Base-by-base conservation (phyloP, 75 land plant genomes). In the Larix kaempferi region DNA sequence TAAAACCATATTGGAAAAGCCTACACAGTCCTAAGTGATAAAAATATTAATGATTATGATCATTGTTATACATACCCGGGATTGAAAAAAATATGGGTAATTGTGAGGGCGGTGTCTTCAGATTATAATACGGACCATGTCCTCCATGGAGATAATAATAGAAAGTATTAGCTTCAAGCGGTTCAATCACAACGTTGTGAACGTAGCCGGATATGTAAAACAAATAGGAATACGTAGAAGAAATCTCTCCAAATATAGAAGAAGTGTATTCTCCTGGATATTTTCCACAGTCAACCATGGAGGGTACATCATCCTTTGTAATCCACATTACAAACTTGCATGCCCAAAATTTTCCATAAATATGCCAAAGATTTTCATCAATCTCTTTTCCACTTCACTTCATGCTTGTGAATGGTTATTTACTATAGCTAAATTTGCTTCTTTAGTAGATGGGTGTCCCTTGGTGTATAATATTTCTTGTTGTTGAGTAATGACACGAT, bases 241-340 rank as follows among this genome's bases (percentile, higher is more conserved):
- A 16, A 14, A 55, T 63, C n/a, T 77, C 76, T n/a, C 82, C 88
- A 41, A 14, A 54, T 71, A 86, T 79, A 44, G 60, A 57, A 33
- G 22, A 19, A 44, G 29, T 41, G 56, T 84, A 86, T 25, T 54
- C 64, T 23, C 81, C 85, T 17, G 86, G 52, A 5, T 37, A 57
- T n/a, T 69, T 78, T 49, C 88, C 88, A 49, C 76, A 86, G 29
- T 80, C 82, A 0, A 86, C 86, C 35, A 80, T 11, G 4, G 85
- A 63, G 3, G 77, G 44, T 26, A 62, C 71, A 27, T 39, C 26
- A 12, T 67, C 56, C 60, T 73, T 1, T 49, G 78, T 79, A 54
- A 84, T 77, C 88, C 88, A 86, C 7, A 86, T 65, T 7, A 86
- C 82, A n/a, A n/a, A n/a, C n/a, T n/a, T n/a, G n/a, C n/a, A n/a